Percentiles rank a stretch among this genome's conserved stretches.
phyloP scores from a whole-genome alignment of 2,329 filamentous ascomycete genomes.

The Whalleya microplaca region DNA sequence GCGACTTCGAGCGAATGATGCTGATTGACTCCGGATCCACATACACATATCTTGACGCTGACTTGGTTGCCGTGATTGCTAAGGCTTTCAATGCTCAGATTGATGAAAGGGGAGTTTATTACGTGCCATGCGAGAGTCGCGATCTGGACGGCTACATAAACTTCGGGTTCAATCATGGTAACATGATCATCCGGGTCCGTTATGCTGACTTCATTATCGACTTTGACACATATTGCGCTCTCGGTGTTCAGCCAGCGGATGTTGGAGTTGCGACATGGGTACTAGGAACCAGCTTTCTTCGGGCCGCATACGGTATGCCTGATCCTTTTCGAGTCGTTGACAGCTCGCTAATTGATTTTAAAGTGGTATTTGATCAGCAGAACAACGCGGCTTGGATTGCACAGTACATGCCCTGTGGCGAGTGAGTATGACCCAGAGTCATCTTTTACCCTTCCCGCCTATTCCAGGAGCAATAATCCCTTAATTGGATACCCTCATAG shows the following conservation, averaged over 20 bases:
- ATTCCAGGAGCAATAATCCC: too few species aligned
- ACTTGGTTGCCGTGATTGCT: constrained; percentile 50
- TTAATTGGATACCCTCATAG: too few species aligned
- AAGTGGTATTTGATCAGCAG: constrained; percentile 45
- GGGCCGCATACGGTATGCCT: constrained; percentile 40
- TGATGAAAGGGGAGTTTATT: constrained; percentile 33
- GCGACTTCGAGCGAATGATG: constrained; percentile 45
- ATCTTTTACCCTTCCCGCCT: too few species aligned
- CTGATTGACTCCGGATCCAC: constrained; percentile 67
- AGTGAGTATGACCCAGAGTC: too few species aligned
- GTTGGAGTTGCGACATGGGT: constrained; percentile 38
- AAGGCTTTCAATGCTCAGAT: constrained; percentile 36
- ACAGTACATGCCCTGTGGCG: constrained; percentile 43
- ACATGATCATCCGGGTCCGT: constrained; percentile 47
- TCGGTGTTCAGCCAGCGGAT: constrained; percentile 43
- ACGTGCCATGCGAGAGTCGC: constrained; percentile 45
- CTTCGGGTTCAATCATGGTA: constrained; percentile 48
- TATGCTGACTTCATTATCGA: constrained; percentile 49
- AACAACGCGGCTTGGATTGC: constrained; percentile 44
- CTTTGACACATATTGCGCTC: constrained; percentile 40
- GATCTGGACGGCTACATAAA: constrained; percentile 46
- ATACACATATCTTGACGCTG: constrained; percentile 63
- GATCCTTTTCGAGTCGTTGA: not conserved
- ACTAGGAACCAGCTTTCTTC: constrained; percentile 43
- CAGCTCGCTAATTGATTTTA: constrained; percentile 12